A percentile compares a stretch with the other conserved stretches of the same genome.
phyloP scores from a whole-genome alignment of 768 basidiomycete genomes.

The Boletus patriciae region DNA sequence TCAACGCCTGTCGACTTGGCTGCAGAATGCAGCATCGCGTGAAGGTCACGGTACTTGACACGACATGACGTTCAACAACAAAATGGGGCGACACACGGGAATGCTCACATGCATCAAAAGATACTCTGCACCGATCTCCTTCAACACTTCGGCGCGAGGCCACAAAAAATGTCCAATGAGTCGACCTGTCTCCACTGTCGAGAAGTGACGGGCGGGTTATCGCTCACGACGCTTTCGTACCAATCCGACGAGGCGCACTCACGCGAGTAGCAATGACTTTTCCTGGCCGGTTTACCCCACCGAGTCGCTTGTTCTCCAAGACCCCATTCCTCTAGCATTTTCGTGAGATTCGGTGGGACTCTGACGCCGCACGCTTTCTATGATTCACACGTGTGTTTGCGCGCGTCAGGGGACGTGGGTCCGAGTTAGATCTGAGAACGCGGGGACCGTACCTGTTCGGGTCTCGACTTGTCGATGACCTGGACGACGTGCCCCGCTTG shows the following conservation, averaged over 20 bases:
- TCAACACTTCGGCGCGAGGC: conserved; percentile 42
- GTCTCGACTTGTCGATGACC: conserved; percentile 52
- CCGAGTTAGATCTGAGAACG: background rate
- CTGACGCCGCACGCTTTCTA: conserved; percentile 41
- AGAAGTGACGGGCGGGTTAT: background rate
- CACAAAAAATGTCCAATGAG: conserved; percentile 45
- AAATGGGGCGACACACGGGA: background rate
- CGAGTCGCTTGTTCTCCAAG: conserved; percentile 41
- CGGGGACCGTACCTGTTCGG: conserved; percentile 32
- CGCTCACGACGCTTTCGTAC: background rate
- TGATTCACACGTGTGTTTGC: background rate
- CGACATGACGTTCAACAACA: background rate
- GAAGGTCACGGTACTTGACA: conserved; percentile 52
- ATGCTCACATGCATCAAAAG: conserved; percentile 45
- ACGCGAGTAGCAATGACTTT: conserved; percentile 19
- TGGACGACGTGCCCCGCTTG: conserved; percentile 54
- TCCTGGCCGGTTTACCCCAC: conserved; percentile 24
- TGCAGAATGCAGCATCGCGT: conserved; percentile 45
- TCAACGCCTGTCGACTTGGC: conserved; percentile 47
- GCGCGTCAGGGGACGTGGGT: background rate
- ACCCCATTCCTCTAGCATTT: conserved; percentile 53
- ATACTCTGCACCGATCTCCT: conserved; percentile 49
- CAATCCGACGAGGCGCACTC: background rate
- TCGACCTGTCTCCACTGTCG: conserved; percentile 42
- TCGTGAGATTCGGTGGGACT: conserved; percentile 57